A percentile compares a stretch with the other conserved stretches of the same genome.
Conservation (phyloP, 202 grass and related monocot species). For the Alloteropsis angusta region DNA sequence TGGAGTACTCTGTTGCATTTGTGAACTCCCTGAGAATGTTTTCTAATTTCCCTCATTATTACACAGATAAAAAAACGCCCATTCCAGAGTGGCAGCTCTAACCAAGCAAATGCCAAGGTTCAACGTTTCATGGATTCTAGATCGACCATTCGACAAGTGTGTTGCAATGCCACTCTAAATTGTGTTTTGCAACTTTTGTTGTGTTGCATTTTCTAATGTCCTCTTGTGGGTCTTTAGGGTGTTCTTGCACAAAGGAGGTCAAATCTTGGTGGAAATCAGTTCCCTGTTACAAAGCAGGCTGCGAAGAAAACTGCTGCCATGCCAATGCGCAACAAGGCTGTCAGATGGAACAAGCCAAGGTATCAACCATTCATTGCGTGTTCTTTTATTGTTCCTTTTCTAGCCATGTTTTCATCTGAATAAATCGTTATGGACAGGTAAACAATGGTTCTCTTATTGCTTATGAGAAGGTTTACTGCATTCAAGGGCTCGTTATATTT, state of each 20-base stretch:
- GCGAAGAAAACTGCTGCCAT: slow-evolving; percentile 59
- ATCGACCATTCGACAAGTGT: slow-evolving; percentile 82
- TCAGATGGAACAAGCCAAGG: slow-evolving; percentile 75
- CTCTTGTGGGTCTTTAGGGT: slow-evolving; percentile 39
- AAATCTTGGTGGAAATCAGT: slow-evolving; percentile 76
- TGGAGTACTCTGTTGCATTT: slow-evolving; percentile 1
- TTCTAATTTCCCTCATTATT: background rate
- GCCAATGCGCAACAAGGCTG: slow-evolving; percentile 36
- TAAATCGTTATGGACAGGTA: slow-evolving; percentile 44
- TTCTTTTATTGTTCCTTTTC: background rate
- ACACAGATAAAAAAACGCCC: slow-evolving; percentile 61
- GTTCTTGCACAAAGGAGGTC: slow-evolving; percentile 72
- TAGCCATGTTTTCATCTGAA: slow-evolving; percentile 22
- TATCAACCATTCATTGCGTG: slow-evolving; percentile 6
- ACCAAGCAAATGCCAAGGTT: slow-evolving; percentile 46
- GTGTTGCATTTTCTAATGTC: slow-evolving; percentile 7
- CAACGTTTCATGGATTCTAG: slow-evolving; percentile 66
- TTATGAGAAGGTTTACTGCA: slow-evolving; percentile 41
- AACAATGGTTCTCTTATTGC: slow-evolving; percentile 40
- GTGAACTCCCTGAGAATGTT: background rate
- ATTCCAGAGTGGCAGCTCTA: slow-evolving; percentile 48
- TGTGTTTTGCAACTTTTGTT: background rate
- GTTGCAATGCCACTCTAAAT: slow-evolving; percentile 1
- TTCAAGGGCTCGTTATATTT: slow-evolving; percentile 36
- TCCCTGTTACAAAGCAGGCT: slow-evolving; percentile 55